Percentiles rank a stretch among this genome's conserved stretches.
Conservation (phyloP, 2,329 filamentous ascomycete genomes). For the Aureobasidium uvarum region DNA sequence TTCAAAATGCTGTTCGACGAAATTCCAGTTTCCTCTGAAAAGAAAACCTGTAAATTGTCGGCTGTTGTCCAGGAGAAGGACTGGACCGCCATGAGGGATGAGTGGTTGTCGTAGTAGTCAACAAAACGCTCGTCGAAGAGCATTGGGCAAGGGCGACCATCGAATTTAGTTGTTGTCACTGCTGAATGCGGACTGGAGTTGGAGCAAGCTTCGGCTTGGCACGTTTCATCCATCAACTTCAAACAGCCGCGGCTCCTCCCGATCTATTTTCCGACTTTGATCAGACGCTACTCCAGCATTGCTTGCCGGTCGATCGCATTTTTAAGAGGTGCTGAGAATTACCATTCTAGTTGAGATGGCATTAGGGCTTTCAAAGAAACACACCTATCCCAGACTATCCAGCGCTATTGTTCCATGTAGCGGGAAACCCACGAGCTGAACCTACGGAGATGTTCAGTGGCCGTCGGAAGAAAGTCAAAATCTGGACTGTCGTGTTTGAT, state of each 20-base stretch:
- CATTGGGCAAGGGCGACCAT: background rate
- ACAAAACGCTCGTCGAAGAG: background rate
- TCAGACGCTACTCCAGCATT: background rate
- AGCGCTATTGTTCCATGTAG: conserved; percentile 19
- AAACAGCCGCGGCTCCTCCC: conserved; percentile 18
- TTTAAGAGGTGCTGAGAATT: background rate
- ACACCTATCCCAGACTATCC: background rate
- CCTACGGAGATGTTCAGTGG: background rate
- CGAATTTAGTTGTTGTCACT: background rate
- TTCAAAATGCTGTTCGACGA: background rate
- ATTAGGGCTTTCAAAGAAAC: background rate
- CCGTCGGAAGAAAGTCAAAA: background rate
- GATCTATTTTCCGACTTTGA: background rate
- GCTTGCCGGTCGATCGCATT: conserved; percentile 15
- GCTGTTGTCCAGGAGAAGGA: background rate
- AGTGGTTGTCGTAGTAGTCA: background rate
- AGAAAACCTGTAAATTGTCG: background rate
- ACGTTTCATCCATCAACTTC: conserved; percentile 11
- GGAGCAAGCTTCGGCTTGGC: conserved; percentile 20
- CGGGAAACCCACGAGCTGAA: background rate
- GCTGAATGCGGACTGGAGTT: conserved; percentile 13
- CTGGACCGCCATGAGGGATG: background rate
- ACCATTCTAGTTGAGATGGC: background rate
- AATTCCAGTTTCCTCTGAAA: too few species aligned
- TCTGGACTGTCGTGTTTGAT: background rate